Percentiles rank a stretch among this genome's conserved stretches.
phyloP scores from a whole-genome alignment of 257 asterid species.

The Agastache rugosa region DNA sequence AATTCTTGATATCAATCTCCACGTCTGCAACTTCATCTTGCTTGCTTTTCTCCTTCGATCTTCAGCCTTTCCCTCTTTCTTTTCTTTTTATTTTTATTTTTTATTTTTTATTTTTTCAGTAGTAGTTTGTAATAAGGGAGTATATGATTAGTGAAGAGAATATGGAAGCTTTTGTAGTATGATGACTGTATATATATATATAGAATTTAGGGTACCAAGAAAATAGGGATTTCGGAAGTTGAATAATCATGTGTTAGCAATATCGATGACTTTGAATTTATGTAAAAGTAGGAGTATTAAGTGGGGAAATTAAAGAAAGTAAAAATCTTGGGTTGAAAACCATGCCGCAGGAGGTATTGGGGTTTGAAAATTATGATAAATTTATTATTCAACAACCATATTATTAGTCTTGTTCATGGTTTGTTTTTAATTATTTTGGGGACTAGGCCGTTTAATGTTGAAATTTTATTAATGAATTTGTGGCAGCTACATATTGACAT shows the following conservation, averaged over 20 bases:
- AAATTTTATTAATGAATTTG: neutral
- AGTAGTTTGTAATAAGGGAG: no score
- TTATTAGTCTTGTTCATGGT: neutral
- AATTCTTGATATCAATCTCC: conserved; percentile 7
- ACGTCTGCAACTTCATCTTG: neutral
- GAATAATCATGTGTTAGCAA: conserved; percentile 16
- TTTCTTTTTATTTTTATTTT: neutral
- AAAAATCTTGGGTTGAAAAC: conserved; percentile 27
- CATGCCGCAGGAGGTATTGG: conserved; percentile 26
- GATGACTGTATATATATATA: neutral
- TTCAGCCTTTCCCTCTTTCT: neutral
- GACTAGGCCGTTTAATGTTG: neutral
- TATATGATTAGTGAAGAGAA: conserved; percentile 2
- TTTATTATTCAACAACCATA: conserved; percentile 25
- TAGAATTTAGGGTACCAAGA: conserved; percentile 12
- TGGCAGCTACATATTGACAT: conserved; percentile 38
- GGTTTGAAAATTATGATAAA: conserved; percentile 21
- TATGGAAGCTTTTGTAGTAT: neutral
- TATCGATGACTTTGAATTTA: conserved; percentile 40
- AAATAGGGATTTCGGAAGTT: conserved; percentile 16
- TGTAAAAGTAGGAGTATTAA: neutral
- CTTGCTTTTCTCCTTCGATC: neutral
- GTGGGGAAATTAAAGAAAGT: neutral
- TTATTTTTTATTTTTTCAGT: neutral
- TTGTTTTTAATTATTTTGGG: neutral